Conservation (phyloP, 1,284 basidiomycete species). For the Melampsora occidentalis region DNA sequence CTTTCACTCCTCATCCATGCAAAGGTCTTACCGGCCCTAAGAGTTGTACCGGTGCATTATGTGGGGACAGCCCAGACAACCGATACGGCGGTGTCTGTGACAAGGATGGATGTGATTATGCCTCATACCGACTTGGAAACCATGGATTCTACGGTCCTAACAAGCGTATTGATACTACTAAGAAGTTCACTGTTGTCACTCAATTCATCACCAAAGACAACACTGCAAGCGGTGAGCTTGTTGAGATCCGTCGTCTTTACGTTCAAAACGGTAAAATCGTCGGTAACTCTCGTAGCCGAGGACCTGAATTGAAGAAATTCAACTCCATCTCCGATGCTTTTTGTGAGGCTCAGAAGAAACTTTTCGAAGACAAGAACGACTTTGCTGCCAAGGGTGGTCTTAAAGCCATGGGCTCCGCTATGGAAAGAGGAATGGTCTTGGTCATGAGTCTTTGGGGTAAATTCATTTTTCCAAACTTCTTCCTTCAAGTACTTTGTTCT, state of each 20-base stretch:
- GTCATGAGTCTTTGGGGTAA: slow-evolving; percentile 29
- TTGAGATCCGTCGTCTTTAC: slow-evolving; percentile 24
- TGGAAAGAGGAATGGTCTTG: slow-evolving; percentile 28
- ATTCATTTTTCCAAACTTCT: too few species aligned
- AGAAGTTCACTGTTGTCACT: slow-evolving; percentile 25
- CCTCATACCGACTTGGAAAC: slow-evolving; percentile 14
- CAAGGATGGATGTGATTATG: slow-evolving; percentile 26
- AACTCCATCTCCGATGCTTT: slow-evolving; percentile 10
- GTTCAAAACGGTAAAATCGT: slow-evolving; percentile 13
- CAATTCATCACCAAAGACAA: slow-evolving; percentile 28
- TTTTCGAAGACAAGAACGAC: neutral
- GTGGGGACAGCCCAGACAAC: neutral
- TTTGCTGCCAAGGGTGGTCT: slow-evolving; percentile 10
- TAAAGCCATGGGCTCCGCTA: slow-evolving; percentile 12
- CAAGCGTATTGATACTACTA: slow-evolving; percentile 17
- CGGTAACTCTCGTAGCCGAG: neutral
- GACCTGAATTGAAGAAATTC: neutral
- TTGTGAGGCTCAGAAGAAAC: slow-evolving; percentile 4
- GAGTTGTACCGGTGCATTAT: neutral
- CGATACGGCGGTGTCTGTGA: slow-evolving; percentile 12
- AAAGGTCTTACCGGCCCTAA: neutral
- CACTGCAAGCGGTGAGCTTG: slow-evolving; percentile 10
- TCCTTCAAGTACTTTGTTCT: too few species aligned
- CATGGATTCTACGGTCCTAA: slow-evolving; percentile 18
- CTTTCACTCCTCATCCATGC: slow-evolving; percentile 21